These are phyloP conservation scores for Camillea tinctor DNA, from an alignment of 2,329 filamentous ascomycete species.

Conservation along the genomic window DNA sequence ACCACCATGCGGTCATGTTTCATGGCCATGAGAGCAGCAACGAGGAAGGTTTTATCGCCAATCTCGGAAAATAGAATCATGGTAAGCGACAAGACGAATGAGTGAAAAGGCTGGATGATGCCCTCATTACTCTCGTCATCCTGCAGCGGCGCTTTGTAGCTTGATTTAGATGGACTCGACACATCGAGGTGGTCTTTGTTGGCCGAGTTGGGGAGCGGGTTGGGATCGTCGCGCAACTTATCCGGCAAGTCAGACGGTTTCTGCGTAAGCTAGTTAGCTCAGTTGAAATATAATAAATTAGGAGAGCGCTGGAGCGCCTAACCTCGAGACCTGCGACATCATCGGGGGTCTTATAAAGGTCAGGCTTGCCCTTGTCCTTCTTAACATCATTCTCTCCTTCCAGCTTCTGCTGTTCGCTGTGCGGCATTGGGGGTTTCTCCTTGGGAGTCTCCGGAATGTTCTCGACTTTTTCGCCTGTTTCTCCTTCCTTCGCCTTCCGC, in stretches of 20 bases:
- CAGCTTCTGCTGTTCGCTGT: conserved; percentile 75
- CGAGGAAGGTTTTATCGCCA: conserved; percentile 97
- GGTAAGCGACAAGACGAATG: conserved; percentile 85
- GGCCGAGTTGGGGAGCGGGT: conserved; percentile 64
- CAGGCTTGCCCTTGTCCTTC: conserved; percentile 45
- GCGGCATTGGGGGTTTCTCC: conserved; percentile 77
- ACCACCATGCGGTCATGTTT: conserved; percentile 91
- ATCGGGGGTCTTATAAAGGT: conserved; percentile 33
- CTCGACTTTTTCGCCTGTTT: conserved; percentile 62
- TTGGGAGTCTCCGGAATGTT: conserved; percentile 83
- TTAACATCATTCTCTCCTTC: conserved; percentile 39
- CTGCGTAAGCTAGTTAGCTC: conserved; percentile 44
- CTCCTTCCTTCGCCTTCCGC: conserved; percentile 64
- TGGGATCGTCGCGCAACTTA: conserved; percentile 71
- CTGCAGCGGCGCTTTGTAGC: conserved; percentile 31
- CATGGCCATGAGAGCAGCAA: conserved; percentile 98
- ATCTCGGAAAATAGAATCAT: conserved; percentile 98
- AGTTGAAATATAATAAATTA: neutral
- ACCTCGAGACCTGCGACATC: conserved; percentile 59
- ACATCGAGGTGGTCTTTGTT: conserved; percentile 64
- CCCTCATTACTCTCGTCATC: conserved; percentile 47
- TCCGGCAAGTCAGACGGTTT: conserved; percentile 81
- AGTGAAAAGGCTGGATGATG: conserved; percentile 79
- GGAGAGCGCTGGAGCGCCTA: conserved; percentile 25
- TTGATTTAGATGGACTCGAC: conserved; percentile 37